phyloP scores from a whole-genome alignment of 1,284 basidiomycete species.

The Moesziomyces aphidis region DNA sequence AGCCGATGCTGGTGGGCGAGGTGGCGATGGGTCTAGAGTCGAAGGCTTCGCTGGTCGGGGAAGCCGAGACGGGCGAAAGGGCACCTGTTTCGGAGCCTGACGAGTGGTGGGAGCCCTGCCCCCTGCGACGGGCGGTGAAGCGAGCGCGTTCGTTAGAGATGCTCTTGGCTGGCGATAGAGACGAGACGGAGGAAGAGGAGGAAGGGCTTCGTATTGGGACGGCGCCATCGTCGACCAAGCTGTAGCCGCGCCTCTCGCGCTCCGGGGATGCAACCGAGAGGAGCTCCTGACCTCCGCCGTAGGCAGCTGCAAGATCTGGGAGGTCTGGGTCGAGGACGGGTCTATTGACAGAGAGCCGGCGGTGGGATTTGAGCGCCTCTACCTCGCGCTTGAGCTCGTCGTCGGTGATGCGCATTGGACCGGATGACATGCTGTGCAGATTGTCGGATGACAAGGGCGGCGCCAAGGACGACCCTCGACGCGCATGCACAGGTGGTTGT shows the following conservation, averaged over 20 bases:
- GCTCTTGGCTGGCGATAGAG: constrained; percentile 12
- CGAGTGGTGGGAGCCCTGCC: constrained; percentile 31
- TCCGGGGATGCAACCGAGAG: constrained; percentile 35
- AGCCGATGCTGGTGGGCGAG: constrained; percentile 25
- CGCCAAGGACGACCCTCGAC: background rate
- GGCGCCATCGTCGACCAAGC: constrained; percentile 52
- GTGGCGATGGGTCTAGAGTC: constrained; percentile 15
- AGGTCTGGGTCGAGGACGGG: constrained; percentile 65
- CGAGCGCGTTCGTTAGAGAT: constrained; percentile 33
- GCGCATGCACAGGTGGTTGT: background rate
- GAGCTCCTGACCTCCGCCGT: constrained; percentile 51
- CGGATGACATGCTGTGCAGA: constrained; percentile 26
- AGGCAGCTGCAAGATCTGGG: constrained; percentile 57
- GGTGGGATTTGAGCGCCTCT: constrained; percentile 64
- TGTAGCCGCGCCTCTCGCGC: constrained; percentile 44
- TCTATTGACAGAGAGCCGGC: constrained; percentile 62
- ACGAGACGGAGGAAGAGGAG: constrained; percentile 21
- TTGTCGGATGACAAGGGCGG: background rate
- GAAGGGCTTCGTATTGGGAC: constrained; percentile 36
- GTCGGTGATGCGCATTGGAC: constrained; percentile 51
- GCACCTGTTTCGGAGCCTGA: constrained; percentile 17
- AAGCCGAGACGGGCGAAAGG: constrained; percentile 15
- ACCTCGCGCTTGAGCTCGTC: constrained; percentile 65
- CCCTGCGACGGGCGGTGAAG: constrained; percentile 57
- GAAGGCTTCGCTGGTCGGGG: constrained; percentile 20